Evolutionary conservation across 257 asterid genomes (phyloP).

Genomic region (Nicotiana knightiana): DNA sequence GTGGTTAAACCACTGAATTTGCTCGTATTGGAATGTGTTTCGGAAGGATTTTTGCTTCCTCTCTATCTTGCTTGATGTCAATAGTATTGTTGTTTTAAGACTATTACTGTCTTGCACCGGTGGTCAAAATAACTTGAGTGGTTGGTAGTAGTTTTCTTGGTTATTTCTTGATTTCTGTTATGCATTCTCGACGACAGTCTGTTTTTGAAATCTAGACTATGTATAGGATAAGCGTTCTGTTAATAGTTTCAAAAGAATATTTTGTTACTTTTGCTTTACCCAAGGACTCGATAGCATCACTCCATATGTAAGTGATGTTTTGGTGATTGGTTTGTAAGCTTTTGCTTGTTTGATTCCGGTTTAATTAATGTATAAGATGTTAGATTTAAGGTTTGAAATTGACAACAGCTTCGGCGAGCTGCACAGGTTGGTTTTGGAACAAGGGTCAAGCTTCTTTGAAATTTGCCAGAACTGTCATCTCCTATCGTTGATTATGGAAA

Average conservation of each 20-base stretch:
- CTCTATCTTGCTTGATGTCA: background rate
- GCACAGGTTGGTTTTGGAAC: background rate
- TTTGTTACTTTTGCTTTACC: background rate
- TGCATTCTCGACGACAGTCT: background rate
- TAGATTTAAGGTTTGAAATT: background rate
- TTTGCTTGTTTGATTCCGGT: background rate
- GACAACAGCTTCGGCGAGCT: background rate
- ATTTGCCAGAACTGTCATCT: too few relatives aligned
- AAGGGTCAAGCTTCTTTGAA: too few relatives aligned
- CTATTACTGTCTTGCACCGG: background rate
- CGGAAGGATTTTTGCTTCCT: background rate
- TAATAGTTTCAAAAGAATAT: background rate
- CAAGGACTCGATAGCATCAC: background rate
- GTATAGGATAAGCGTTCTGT: background rate
- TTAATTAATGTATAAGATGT: background rate
- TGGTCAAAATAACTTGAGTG: background rate
- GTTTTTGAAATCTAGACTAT: background rate
- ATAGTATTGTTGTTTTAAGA: background rate
- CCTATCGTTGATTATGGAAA: too few relatives aligned
- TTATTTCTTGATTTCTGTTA: background rate
- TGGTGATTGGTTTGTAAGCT: background rate
- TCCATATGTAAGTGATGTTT: background rate
- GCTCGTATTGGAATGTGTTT: background rate
- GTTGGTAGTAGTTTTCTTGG: background rate
- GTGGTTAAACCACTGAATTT: background rate